These are phyloP conservation scores for Penicillium desertorum DNA, from an alignment of 495 filamentous ascomycete species.

Conservation along the genomic window DNA sequence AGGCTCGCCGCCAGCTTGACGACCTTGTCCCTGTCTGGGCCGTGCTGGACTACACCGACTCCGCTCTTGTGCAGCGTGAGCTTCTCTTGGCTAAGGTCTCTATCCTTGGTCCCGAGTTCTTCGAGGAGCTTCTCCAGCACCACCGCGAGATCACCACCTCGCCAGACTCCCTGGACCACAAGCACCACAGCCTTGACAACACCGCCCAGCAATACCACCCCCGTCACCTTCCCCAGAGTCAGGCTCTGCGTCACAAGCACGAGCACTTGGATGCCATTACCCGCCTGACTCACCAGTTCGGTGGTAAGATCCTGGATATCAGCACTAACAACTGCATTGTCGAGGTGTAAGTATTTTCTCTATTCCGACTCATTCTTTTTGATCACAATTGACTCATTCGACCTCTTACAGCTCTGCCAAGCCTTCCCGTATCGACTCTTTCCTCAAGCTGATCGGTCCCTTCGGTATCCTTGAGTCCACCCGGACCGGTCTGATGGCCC, in stretches of 20 bases:
- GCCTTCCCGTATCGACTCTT: constrained; percentile 89
- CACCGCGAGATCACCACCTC: constrained; percentile 71
- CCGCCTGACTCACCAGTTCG: constrained; percentile 94
- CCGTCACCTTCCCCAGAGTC: constrained; percentile 73
- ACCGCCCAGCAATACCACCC: constrained; percentile 68
- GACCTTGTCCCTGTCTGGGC: constrained; percentile 98
- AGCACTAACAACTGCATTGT: constrained; percentile 98
- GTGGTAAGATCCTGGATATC: constrained; percentile 95
- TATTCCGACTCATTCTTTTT: constrained; percentile 1
- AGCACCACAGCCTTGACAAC: constrained; percentile 30
- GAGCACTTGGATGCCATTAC: constrained; percentile 95
- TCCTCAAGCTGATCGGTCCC: constrained; percentile 92
- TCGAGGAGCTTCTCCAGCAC: constrained; percentile 91
- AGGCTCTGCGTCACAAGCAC: constrained; percentile 92
- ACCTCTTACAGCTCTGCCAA: constrained; percentile 71
- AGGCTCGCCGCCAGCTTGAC: constrained; percentile 91
- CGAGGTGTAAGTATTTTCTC: constrained; percentile 71
- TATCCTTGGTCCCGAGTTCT: constrained; percentile 94
- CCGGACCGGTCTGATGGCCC: constrained; percentile 91
- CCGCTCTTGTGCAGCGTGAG: constrained; percentile 94
- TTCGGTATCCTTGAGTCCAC: constrained; percentile 97
- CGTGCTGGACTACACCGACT: constrained; percentile 89
- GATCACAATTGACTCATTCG: not conserved
- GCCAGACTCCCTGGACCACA: constrained; percentile 35
- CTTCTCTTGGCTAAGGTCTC: constrained; percentile 95